Percentiles rank a stretch among this genome's conserved stretches.
These are phyloP conservation scores for Erysimum cheiranthoides DNA, from an alignment of 345 rosid species.

Conservation along the genomic window DNA sequence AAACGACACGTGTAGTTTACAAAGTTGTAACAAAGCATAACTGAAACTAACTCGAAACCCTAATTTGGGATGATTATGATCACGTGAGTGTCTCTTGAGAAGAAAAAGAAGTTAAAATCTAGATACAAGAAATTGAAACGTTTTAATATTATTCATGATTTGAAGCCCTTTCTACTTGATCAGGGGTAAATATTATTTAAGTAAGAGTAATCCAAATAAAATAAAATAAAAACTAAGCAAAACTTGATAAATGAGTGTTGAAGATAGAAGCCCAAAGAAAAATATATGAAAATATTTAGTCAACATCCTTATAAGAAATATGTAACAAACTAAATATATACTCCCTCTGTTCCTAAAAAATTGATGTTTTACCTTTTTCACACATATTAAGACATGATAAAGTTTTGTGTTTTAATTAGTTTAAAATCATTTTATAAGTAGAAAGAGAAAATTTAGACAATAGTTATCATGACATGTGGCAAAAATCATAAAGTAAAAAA, in stretches of 20 bases:
- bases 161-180: neutral
- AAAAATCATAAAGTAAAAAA: too few species aligned
- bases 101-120: neutral
- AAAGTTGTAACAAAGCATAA: neutral
- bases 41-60: constrained; percentile 24
- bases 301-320: constrained; percentile 5
- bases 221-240: neutral
- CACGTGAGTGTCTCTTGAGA: constrained; percentile 14
- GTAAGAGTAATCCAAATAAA: neutral
- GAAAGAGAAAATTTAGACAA: too few species aligned
- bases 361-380: too few species aligned
- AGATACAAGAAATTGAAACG: neutral
- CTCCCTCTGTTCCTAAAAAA: too few species aligned
- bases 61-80: constrained; percentile 3
- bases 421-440: too few species aligned
- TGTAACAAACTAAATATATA: neutral
- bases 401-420: too few species aligned
- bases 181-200: neutral
- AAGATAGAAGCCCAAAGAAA: constrained; percentile 2
- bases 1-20: constrained; percentile 26
- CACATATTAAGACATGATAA: too few species aligned
- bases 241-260: constrained; percentile 11
- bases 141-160: neutral
- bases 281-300: constrained; percentile 7
- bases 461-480: too few species aligned